Base-by-base conservation (phyloP, 1,284 basidiomycete species). In the Stygiomarasmius scandens region DNA sequence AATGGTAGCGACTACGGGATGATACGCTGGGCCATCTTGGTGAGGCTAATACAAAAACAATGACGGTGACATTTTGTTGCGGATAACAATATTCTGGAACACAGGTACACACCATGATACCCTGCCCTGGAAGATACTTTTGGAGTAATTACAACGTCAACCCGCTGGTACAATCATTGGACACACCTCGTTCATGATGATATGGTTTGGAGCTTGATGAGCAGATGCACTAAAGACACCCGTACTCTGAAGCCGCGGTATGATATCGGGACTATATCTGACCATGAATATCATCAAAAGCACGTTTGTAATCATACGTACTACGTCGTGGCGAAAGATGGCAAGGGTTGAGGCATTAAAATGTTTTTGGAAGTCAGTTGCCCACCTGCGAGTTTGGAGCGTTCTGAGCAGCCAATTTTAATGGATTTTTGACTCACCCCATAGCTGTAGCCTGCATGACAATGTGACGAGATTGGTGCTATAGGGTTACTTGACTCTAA, bases 11-110 rank as follows among this genome's bases (percentile, higher is more conserved):
- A 98, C 95, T 5, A 91, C 86, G 0, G 95, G 92, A 65, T 88
- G 79, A 74, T 97, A 98, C 2, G 90, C 86, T 0, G 90, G 88
- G 0, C 96, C 95, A 69, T 98, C 96, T 74, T 97, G 89, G 67
- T 97, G 96, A 0, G 95, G 93, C 93, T 95, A 69, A 55, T 55
- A 54, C 59, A 54, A 24, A 49, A 14, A 19, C 16, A 36, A 44
- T 24, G 12, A 44, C 41, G 9, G 48, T 9, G 8, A 23, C 24
- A 22, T 51, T 60, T 45, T 54, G 44, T 49, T 47, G 50, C 46
- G 20, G 44, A 29, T 54, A 47, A 41, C 41, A 45, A 49, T n/a
- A n/a, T n/a, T n/a, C n/a, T n/a, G 29, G 49, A 46, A 52, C 51
- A 55, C 48, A 51, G 32, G 32, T 34, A 51, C 82, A 61, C 71